Evolutionary conservation across 257 asterid species (phyloP), one percentile per base, ranked within the genome.

Genomic region (Fraxinus americana): DNA sequence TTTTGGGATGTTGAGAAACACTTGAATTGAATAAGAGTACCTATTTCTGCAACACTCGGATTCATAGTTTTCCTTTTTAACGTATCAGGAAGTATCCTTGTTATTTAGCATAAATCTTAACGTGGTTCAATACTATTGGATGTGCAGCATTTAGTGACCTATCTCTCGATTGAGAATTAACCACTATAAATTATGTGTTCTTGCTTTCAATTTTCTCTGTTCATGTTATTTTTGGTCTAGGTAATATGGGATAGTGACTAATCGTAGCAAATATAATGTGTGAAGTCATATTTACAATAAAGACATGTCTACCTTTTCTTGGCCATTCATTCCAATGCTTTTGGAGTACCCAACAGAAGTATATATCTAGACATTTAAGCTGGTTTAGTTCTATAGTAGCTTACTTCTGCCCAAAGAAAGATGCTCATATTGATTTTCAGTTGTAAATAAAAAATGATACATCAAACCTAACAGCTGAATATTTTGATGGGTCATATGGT

Each of bases 341-440:
- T 61, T 61, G 32, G 68, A 21, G 68, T 61, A 61, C 34, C 35
- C 68, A 61, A 25, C 12, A 21, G 2, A 61, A 8, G 75, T 14
- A 54, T 21, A 73, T 48, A 16, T 16, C 16, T 73, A 12, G 48
- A 30, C 29, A 10, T 50, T 17, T 9, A 17, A 52, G 25, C 21
- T 34, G 19, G 9, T n/a, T n/a, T 35, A 57, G 32, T 74, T 34
- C 25, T 29, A 3, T 35, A 19, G 7, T 74, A 7, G 16, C 5
- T 7, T 57, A n/a, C 13, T 36, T 73, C 39, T 2, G 17, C n/a
- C 21, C 7, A 2, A 54, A 14, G 19, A 36, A n/a, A 14, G 54
- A 76, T 27, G 57, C 70, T 67, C 59, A 66, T 70, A 61, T 38
- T 54, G 41, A 52, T 10, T 65, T 75, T 78, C 13, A 19, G 79